phyloP scores from a whole-genome alignment of 2,329 filamentous ascomycete species.

The Amesomyces nigricolor region DNA sequence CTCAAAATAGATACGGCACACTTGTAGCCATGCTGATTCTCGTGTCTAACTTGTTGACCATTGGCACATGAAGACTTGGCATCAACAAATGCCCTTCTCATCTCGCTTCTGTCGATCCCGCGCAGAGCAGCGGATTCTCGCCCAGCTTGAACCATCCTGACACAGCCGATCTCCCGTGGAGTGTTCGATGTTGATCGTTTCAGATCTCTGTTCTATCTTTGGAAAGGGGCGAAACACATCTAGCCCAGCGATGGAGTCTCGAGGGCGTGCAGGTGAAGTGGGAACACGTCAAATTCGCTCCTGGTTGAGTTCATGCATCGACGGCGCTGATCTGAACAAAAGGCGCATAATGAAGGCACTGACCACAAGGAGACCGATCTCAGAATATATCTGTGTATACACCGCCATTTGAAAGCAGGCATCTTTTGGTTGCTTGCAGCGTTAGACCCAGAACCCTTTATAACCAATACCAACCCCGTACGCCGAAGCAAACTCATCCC shows the following conservation, averaged over 20 bases:
- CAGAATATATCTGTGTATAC: too few species aligned
- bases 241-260: too few species aligned
- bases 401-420: not conserved
- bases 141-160: not conserved
- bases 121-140: not conserved
- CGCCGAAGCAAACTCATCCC: too few species aligned
- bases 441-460: too few species aligned
- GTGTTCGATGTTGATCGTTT: not conserved
- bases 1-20: not conserved
- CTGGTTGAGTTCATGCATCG: too few species aligned
- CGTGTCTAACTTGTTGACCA: not conserved
- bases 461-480: too few species aligned
- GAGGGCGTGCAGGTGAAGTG: too few species aligned
- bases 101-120: conserved; percentile 16
- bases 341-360: too few species aligned
- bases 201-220: not conserved
- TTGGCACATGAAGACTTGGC: conserved; percentile 1
- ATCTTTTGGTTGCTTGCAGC: not conserved
- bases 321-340: too few species aligned
- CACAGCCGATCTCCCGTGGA: conserved; percentile 4
- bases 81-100: not conserved
- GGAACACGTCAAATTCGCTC: too few species aligned
- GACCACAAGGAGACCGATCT: too few species aligned
- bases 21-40: too few species aligned
- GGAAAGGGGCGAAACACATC: not conserved